These are phyloP conservation scores for Penicillium sp. DNA, from an alignment of 2,329 filamentous ascomycete genomes.

Conservation along the genomic window DNA sequence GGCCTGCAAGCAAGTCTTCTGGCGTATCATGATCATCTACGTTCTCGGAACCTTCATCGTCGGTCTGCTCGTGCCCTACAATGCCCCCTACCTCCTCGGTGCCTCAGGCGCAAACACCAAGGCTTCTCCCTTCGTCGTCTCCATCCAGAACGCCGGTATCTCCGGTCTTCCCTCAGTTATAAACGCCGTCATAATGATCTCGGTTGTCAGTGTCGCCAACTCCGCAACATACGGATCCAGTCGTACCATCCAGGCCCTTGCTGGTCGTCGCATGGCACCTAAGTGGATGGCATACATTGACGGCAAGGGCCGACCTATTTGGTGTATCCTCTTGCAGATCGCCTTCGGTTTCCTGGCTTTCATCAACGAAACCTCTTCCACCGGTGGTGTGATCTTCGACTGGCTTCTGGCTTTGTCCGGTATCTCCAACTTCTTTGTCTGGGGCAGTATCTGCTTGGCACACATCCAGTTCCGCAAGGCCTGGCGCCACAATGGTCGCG, in stretches of 20 bases:
- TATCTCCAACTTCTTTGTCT: slow-evolving; percentile 63
- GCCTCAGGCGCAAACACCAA: slow-evolving; percentile 42
- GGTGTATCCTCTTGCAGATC: slow-evolving; percentile 42
- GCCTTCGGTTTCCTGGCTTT: slow-evolving; percentile 44
- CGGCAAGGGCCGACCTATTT: slow-evolving; percentile 46
- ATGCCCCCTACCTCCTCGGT: slow-evolving; percentile 42
- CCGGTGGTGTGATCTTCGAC: slow-evolving; percentile 56
- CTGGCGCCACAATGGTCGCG: slow-evolving; percentile 59
- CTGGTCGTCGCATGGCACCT: slow-evolving; percentile 47
- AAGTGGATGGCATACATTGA: slow-evolving; percentile 48
- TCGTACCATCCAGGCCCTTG: slow-evolving; percentile 57
- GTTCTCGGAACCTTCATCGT: slow-evolving; percentile 48
- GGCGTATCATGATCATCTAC: slow-evolving; percentile 53
- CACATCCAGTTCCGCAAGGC: slow-evolving; percentile 68
- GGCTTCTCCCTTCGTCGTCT: slow-evolving; percentile 66
- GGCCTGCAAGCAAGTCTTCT: slow-evolving; percentile 53
- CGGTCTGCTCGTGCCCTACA: slow-evolving; percentile 46
- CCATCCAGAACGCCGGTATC: slow-evolving; percentile 62
- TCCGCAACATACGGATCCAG: slow-evolving; percentile 59
- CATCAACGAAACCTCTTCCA: slow-evolving; percentile 38
- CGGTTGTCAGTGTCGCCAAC: slow-evolving; percentile 61
- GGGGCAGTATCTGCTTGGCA: slow-evolving; percentile 64
- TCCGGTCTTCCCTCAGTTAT: slow-evolving; percentile 62
- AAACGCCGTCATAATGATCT: slow-evolving; percentile 65
- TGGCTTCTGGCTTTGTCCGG: slow-evolving; percentile 67